phyloP scores from a whole-genome alignment of 1,284 basidiomycete genomes.

The Somion occarium region DNA sequence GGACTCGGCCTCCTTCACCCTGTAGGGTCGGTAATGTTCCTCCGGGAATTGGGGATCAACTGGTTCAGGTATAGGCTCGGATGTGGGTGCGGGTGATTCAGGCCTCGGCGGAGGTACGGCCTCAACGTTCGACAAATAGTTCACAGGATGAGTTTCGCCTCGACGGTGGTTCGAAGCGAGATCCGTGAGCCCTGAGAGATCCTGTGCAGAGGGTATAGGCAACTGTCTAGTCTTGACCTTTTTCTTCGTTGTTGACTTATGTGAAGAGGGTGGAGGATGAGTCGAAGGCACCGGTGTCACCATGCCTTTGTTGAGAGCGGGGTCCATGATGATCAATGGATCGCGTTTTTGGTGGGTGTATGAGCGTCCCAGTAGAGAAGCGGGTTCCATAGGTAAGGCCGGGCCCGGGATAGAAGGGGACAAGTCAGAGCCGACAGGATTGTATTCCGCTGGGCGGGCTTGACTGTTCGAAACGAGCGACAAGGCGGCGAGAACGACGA shows the following conservation, averaged over 20 bases:
- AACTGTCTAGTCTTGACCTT: background rate
- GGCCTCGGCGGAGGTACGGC: background rate
- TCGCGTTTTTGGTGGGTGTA: constrained; percentile 11
- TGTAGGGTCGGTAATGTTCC: background rate
- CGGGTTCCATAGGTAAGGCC: constrained; percentile 6
- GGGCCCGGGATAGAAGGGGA: background rate
- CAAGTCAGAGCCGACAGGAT: background rate
- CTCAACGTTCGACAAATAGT: constrained; percentile 9
- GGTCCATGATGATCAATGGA: constrained; percentile 9
- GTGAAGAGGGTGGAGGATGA: background rate
- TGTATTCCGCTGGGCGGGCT: constrained; percentile 4
- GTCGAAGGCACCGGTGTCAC: background rate
- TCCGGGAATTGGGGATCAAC: background rate
- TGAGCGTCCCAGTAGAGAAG: constrained; percentile 13
- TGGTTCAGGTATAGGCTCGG: too few species aligned
- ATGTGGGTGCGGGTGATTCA: background rate
- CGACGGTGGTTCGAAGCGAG: background rate
- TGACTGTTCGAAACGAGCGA: constrained; percentile 3
- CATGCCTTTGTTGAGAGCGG: constrained; percentile 1
- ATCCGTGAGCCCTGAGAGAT: background rate
- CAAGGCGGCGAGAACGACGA: constrained; percentile 7
- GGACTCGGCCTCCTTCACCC: background rate
- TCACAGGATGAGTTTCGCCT: constrained; percentile 1
- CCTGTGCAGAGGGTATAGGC: background rate
- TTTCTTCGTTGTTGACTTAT: background rate